phyloP scores from a whole-genome alignment of 371 early-diverging fungal species.

The Apophysomyces variabilis region DNA sequence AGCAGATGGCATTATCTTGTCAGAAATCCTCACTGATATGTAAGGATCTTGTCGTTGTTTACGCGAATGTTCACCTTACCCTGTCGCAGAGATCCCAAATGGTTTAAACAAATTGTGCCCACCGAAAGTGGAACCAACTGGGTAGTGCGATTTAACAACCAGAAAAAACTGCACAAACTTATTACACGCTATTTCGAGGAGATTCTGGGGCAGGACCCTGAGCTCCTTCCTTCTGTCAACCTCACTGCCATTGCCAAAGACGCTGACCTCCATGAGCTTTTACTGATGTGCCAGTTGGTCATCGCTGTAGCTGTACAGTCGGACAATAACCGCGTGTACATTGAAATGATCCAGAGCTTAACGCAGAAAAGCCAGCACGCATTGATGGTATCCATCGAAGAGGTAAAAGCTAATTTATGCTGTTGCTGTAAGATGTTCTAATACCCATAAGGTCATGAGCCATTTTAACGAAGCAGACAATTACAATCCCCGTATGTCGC shows the following conservation, averaged over 20 bases:
- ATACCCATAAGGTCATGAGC: slow-evolving; percentile 38
- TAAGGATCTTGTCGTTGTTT: slow-evolving; percentile 44
- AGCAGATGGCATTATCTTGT: slow-evolving; percentile 79
- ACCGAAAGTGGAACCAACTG: slow-evolving; percentile 82
- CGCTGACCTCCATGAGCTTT: slow-evolving; percentile 68
- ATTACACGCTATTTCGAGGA: slow-evolving; percentile 89
- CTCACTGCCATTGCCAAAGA: slow-evolving; percentile 87
- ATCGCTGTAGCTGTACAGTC: slow-evolving; percentile 90
- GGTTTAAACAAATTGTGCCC: slow-evolving; percentile 80
- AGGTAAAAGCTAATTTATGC: slow-evolving; percentile 37
- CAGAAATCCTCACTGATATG: slow-evolving; percentile 85
- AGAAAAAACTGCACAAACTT: slow-evolving; percentile 87
- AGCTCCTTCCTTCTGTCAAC: slow-evolving; percentile 62
- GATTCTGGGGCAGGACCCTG: slow-evolving; percentile 70
- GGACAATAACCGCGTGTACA: slow-evolving; percentile 80
- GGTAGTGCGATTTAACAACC: slow-evolving; percentile 89
- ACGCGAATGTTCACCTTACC: not conserved
- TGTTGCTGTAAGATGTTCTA: not conserved
- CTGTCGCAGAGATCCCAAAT: slow-evolving; percentile 74
- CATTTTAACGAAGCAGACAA: slow-evolving; percentile 41
- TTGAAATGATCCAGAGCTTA: slow-evolving; percentile 86
- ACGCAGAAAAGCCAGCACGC: slow-evolving; percentile 80
- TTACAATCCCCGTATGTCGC: slow-evolving; percentile 33
- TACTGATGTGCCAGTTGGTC: slow-evolving; percentile 81
- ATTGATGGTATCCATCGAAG: slow-evolving; percentile 91